phyloP scores from a whole-genome alignment of 1,139 yeast species.

The Suzukiozyma palmioleophila region DNA sequence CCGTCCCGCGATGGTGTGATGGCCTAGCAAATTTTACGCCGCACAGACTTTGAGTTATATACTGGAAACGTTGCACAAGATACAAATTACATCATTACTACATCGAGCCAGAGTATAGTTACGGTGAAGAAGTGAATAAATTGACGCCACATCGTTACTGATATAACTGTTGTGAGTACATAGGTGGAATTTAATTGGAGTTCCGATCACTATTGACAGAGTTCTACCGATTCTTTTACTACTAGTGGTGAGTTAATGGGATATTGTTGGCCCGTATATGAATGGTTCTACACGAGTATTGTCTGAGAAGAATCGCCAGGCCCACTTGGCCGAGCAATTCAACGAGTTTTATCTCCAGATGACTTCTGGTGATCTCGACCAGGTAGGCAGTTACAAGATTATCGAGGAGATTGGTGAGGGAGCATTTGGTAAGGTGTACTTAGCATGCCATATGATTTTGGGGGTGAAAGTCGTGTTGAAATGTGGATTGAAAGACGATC shows the following conservation, averaged over 20 bases:
- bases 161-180: no score
- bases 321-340: constrained; percentile 59
- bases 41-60: no score
- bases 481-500: constrained; percentile 77
- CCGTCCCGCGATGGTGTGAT: no score
- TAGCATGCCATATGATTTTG: constrained; percentile 74
- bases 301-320: constrained; percentile 30
- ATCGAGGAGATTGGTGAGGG: constrained; percentile 80
- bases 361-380: constrained; percentile 47
- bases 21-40: no score
- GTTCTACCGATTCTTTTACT: no score
- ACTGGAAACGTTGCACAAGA: no score
- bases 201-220: no score
- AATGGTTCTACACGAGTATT: constrained; percentile 5
- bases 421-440: constrained; percentile 85
- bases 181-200: no score
- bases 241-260: neutral
- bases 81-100: no score
- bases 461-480: constrained; percentile 78
- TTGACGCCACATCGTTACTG: no score
- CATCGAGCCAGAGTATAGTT: no score
- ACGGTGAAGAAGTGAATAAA: no score
- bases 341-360: constrained; percentile 57
- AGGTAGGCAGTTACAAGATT: constrained; percentile 76
- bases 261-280: constrained; percentile 2